Evolutionary conservation across 2,329 filamentous ascomycete species (phyloP), one percentile per base, ranked within the genome.

Genomic region (Xylaria sp.): DNA sequence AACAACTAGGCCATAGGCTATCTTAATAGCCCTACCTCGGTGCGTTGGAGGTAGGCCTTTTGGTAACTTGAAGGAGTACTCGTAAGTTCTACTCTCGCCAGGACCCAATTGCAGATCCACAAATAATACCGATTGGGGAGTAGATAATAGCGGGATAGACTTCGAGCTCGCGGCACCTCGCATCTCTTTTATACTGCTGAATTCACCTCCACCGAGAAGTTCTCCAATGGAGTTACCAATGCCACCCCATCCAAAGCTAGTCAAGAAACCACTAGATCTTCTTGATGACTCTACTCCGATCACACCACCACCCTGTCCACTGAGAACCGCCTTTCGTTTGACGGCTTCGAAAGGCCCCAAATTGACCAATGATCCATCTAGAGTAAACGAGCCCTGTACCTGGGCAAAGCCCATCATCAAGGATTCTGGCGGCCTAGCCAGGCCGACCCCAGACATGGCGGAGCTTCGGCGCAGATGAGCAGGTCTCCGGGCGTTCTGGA

Each of bases 351-450:
- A 99, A 0, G 93, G 93, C 0, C 89, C 89, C 47, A 97, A 90
- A 75, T 97, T 95, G 68, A 99, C 90, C 24, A 99, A 83, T 1
- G 96, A 97, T 0, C 94, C 94, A 77, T 99, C 96, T 6, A 99
- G 82, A 0, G 90, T 93, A 74, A 99, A 99, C 0, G 93, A 94
- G 3, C 96, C 96, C 79, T 93, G 92, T 2, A 98, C 89, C 75
- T 99, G 96, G 2, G 93, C 95, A 80, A 97, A 99, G 0, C 94
- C 96, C 96, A 99, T 99, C 89, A 99, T 97, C 62, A 99, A 82
- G 1, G 91, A 90, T 78, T 98, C 94, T 0, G 93, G 89, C 47
- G 84, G 78, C 74, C 82, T 84, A 48, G 83, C 78, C 55, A 82
- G 81, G 69, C 82, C 81, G 67, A 79, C 77, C 62, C 70, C 79